Evolutionary conservation across 768 basidiomycete species (phyloP).

Genomic region (Mycena galopus): DNA sequence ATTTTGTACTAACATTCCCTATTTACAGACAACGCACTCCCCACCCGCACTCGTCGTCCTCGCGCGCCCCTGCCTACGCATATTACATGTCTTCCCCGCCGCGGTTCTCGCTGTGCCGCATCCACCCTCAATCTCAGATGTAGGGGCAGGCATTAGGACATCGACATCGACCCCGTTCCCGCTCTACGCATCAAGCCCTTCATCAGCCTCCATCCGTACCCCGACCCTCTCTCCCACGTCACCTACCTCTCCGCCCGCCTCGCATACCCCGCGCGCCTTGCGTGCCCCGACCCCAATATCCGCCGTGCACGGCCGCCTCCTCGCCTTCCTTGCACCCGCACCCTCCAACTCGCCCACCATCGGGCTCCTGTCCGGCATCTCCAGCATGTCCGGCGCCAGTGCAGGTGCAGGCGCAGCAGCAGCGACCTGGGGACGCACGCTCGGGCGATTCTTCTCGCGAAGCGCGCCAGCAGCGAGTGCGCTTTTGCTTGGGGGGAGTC

Average conservation of each 20-base stretch:
- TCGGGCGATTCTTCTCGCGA: slow-evolving; percentile 33
- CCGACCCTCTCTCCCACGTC: slow-evolving; percentile 12
- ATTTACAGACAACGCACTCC: slow-evolving; percentile 27
- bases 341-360: background rate
- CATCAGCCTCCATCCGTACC: background rate
- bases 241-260: slow-evolving; percentile 1
- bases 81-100: slow-evolving; percentile 37
- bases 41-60: slow-evolving; percentile 31
- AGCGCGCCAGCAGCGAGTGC: slow-evolving; percentile 23
- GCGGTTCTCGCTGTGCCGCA: slow-evolving; percentile 24
- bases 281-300: slow-evolving; percentile 19
- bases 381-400: no score
- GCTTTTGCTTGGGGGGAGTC: background rate
- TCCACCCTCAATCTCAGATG: background rate
- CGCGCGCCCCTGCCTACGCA: slow-evolving; percentile 13
- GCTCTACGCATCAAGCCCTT: no score
- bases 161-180: background rate
- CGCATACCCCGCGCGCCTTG: slow-evolving; percentile 1
- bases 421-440: slow-evolving; percentile 13
- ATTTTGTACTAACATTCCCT: no score
- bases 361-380: slow-evolving; percentile 43
- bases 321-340: slow-evolving; percentile 31
- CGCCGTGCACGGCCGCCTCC: slow-evolving; percentile 33
- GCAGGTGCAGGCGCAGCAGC: background rate
- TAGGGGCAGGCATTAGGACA: background rate